These are phyloP conservation scores for Malassezia sympodialis DNA, from an alignment of 1,284 basidiomycete genomes.

Conservation along the genomic window DNA sequence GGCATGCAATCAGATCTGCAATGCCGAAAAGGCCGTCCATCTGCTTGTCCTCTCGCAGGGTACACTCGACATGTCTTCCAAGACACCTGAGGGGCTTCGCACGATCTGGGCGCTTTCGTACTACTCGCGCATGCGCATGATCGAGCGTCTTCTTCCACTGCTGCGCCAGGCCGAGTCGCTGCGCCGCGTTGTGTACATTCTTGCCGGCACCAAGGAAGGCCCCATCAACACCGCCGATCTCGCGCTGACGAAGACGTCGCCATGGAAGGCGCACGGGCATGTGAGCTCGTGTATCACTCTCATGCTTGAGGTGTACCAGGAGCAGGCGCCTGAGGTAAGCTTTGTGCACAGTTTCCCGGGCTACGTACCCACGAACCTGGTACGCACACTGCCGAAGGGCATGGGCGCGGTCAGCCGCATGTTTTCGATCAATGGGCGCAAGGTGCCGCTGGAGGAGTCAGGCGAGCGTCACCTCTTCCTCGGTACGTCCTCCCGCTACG, in stretches of 20 bases:
- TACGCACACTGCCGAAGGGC: neutral
- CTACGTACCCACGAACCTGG: neutral
- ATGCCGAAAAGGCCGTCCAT: slow-evolving; percentile 5
- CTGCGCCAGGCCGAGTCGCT: neutral
- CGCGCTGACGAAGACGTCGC: neutral
- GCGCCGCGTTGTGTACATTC: slow-evolving; percentile 8
- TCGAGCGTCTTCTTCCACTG: slow-evolving; percentile 2
- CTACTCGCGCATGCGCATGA: slow-evolving; percentile 5
- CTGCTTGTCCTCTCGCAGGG: slow-evolving; percentile 9
- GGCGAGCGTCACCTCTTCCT: slow-evolving; percentile 9
- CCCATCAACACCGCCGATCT: slow-evolving; percentile 1
- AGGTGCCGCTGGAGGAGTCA: neutral
- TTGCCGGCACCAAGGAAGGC: slow-evolving; percentile 12
- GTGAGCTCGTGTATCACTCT: slow-evolving; percentile 4
- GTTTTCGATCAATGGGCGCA: neutral
- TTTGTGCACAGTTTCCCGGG: slow-evolving; percentile 10
- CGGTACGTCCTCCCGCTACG: neutral
- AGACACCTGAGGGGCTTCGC: neutral
- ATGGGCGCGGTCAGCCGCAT: neutral
- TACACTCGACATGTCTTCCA: neutral
- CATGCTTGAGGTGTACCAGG: slow-evolving; percentile 1
- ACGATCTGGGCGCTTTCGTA: slow-evolving; percentile 3
- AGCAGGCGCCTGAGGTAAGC: slow-evolving; percentile 6
- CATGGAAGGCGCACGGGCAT: neutral
- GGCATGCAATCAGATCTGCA: neutral